Conservation (phyloP, 2,329 filamentous ascomycete species). For the Didymella sp. region DNA sequence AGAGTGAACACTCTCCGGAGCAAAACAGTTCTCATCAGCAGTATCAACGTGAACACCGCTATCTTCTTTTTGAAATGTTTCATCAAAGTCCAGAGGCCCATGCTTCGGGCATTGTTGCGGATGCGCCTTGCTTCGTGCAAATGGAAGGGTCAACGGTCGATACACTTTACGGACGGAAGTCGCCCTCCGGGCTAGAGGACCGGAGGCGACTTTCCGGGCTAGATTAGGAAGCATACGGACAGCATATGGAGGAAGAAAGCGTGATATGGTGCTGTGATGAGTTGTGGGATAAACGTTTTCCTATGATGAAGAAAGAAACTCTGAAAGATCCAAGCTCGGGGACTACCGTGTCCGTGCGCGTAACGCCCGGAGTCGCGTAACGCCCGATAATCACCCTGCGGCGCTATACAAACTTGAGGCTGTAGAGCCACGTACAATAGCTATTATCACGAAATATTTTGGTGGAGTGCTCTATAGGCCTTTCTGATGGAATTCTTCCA, state of each 20-base stretch:
- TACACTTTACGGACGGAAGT: neutral
- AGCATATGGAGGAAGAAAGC: neutral
- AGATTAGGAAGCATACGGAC: neutral
- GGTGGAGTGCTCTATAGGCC: too few relatives aligned
- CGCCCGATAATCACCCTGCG: too few relatives aligned
- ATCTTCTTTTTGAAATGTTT: neutral
- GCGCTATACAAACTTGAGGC: too few relatives aligned
- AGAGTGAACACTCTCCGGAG: neutral
- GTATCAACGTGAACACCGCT: neutral
- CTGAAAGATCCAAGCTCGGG: neutral
- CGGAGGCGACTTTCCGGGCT: neutral
- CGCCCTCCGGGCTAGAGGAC: neutral
- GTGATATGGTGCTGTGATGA: neutral
- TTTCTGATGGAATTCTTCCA: too few relatives aligned
- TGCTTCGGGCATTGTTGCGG: neutral
- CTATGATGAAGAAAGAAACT: neutral
- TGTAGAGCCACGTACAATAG: too few relatives aligned
- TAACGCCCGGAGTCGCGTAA: too few relatives aligned
- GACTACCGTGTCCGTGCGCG: too few relatives aligned
- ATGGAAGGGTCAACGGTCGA: neutral
- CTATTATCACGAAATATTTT: too few relatives aligned
- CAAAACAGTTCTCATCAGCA: neutral
- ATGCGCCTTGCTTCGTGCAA: neutral
- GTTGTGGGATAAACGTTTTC: neutral
- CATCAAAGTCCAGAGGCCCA: neutral